phyloP scores from a whole-genome alignment of 805 yeast species.

The Naumovozyma baii region DNA sequence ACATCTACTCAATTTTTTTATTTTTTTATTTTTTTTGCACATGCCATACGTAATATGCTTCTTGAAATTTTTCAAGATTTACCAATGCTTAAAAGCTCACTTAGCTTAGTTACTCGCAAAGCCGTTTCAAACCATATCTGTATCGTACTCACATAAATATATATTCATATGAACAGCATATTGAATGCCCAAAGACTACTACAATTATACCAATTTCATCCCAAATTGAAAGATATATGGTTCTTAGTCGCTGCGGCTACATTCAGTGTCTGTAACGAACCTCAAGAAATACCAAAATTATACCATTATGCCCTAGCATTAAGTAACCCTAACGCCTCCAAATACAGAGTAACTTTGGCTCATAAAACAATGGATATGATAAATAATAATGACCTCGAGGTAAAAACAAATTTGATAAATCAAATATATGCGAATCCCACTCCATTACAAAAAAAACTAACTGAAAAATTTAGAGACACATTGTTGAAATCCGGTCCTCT shows the following conservation, averaged over 20 bases:
- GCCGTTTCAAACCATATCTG: no score
- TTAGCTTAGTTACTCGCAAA: no score
- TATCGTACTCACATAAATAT: not conserved
- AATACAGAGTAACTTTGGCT: slow-evolving; percentile 14
- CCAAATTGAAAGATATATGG: slow-evolving; percentile 54
- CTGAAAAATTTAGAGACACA: slow-evolving; percentile 63
- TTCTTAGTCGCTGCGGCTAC: slow-evolving; percentile 73
- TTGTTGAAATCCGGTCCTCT: slow-evolving; percentile 70
- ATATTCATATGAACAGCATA: slow-evolving; percentile 12
- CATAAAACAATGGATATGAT: slow-evolving; percentile 14
- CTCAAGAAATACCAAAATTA: slow-evolving; percentile 67
- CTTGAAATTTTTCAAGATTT: not conserved
- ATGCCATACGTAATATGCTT: not conserved
- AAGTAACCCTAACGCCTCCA: slow-evolving; percentile 12
- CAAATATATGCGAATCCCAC: slow-evolving; percentile 13
- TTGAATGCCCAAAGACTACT: slow-evolving; percentile 24
- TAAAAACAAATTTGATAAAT: slow-evolving; percentile 9
- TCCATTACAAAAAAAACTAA: slow-evolving; percentile 22
- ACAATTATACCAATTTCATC: slow-evolving; percentile 33
- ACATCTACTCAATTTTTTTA: not conserved
- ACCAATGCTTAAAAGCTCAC: no score
- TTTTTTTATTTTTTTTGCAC: not conserved
- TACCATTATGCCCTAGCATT: slow-evolving; percentile 54
- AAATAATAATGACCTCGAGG: slow-evolving; percentile 2
- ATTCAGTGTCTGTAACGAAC: slow-evolving; percentile 70